Conservation (phyloP, 345 rosid species). For the Cardamine occulta region DNA sequence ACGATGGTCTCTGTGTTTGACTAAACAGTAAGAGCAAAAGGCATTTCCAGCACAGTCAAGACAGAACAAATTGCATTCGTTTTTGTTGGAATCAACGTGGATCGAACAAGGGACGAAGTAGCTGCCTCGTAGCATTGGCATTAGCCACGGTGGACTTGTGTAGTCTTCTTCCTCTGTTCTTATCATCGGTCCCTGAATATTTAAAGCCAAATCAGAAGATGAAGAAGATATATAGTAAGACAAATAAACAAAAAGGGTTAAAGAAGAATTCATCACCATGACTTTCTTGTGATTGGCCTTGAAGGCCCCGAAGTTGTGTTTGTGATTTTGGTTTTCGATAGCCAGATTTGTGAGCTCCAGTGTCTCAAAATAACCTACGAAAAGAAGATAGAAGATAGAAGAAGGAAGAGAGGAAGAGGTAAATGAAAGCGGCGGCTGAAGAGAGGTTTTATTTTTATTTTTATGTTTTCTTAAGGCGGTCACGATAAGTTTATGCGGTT, state of each 20-base stretch:
- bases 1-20: constrained; percentile 72
- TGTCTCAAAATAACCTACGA: constrained; percentile 3
- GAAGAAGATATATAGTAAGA: neutral
- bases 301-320: constrained; percentile 43
- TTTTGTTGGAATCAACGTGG: constrained; percentile 74
- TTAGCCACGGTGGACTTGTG: constrained; percentile 70
- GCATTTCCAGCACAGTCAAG: constrained; percentile 79
- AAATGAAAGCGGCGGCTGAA: constrained; percentile 47
- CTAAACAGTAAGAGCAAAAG: constrained; percentile 77
- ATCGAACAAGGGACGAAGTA: constrained; percentile 73
- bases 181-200: constrained; percentile 48
- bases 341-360: constrained; percentile 44
- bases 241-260: neutral
- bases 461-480: constrained; percentile 40
- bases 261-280: constrained; percentile 47
- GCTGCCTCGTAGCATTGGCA: constrained; percentile 69
- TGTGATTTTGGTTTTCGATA: constrained; percentile 36
- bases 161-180: constrained; percentile 52
- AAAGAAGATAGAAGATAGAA: constrained; percentile 29
- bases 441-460: constrained; percentile 25
- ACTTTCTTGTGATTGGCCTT: constrained; percentile 50
- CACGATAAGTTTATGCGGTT: constrained; percentile 43
- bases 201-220: constrained; percentile 21
- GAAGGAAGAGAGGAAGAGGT: constrained; percentile 26
- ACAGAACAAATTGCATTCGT: constrained; percentile 89